Evolutionary conservation across 805 yeast species (phyloP).

Genomic region (Cephaloascus albidus): DNA sequence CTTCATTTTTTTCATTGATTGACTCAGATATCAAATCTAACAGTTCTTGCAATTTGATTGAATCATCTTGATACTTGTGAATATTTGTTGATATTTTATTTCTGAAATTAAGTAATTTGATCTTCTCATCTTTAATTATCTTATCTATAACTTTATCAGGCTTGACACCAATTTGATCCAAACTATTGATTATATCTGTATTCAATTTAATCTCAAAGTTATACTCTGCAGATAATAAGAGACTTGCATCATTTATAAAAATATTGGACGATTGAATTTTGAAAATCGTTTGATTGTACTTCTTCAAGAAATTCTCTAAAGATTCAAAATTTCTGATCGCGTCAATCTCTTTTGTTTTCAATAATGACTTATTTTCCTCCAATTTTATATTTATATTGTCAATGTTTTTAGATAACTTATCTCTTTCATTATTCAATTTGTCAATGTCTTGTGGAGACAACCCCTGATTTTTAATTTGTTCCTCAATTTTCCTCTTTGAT

Average conservation of each 20-base stretch:
- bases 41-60: conserved; percentile 46
- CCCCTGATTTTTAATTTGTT: conserved; percentile 40
- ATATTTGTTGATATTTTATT: conserved; percentile 29
- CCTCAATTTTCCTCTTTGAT: conserved; percentile 26
- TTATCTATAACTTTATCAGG: conserved; percentile 8
- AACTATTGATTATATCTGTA: conserved; percentile 3
- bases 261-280: conserved; percentile 28
- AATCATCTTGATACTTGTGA: conserved; percentile 46
- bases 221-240: conserved; percentile 8
- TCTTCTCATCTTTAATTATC: conserved; percentile 29
- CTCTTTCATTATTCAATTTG: conserved; percentile 51
- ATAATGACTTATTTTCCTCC: conserved; percentile 34
- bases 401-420: conserved; percentile 42
- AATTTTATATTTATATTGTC: conserved; percentile 33
- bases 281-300: conserved; percentile 47
- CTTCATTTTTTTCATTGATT: conserved; percentile 47
- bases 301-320: conserved; percentile 41
- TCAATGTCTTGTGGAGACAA: conserved; percentile 58
- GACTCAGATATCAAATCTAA: conserved; percentile 47
- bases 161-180: conserved; percentile 31
- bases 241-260: conserved; percentile 6
- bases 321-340: conserved; percentile 40
- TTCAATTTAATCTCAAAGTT: conserved; percentile 30
- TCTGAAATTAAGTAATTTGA: conserved; percentile 19
- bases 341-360: conserved; percentile 39